Conservation (phyloP, 345 rosid genomes). For the Citrus inodora region DNA sequence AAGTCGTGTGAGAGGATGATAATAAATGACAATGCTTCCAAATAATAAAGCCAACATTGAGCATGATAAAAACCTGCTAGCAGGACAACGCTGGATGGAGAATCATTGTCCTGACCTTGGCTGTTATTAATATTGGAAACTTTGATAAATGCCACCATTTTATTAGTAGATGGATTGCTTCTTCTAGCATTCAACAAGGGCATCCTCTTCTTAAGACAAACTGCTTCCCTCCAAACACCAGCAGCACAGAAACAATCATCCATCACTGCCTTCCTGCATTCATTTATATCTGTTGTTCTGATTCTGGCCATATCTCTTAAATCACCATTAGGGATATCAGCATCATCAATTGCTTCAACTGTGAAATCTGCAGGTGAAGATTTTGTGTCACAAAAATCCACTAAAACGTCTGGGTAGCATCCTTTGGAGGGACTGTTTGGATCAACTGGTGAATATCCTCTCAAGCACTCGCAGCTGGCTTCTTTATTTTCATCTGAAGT, state of each 20-base stretch:
- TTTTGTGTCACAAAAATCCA: too few species aligned
- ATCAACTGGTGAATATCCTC: too few species aligned
- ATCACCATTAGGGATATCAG: constrained; percentile 16
- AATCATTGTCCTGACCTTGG: not conserved
- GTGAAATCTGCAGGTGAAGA: constrained; percentile 6
- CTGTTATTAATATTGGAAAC: constrained; percentile 5
- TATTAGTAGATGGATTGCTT: constrained; percentile 20
- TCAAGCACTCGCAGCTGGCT: too few species aligned
- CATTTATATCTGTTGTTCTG: constrained; percentile 1
- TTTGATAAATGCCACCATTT: constrained; percentile 27
- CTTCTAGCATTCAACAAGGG: constrained; percentile 35
- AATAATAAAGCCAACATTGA: constrained; percentile 19
- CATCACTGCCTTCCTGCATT: constrained; percentile 17
- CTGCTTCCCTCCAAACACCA: constrained; percentile 13
- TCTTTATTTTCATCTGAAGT: too few species aligned
- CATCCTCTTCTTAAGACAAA: constrained; percentile 30
- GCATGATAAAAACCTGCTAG: constrained; percentile 13
- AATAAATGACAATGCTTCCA: constrained; percentile 14
- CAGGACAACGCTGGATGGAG: constrained; percentile 17
- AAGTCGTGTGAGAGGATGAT: constrained; percentile 23
- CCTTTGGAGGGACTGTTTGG: too few species aligned
- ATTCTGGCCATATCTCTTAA: constrained; percentile 19
- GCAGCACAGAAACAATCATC: constrained; percentile 34
- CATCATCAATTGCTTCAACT: constrained; percentile 13
- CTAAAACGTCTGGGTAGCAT: too few species aligned